Evolutionary conservation across 2,329 filamentous ascomycete genomes (phyloP).

Genomic region (Exophiala phaeomuriformis): DNA sequence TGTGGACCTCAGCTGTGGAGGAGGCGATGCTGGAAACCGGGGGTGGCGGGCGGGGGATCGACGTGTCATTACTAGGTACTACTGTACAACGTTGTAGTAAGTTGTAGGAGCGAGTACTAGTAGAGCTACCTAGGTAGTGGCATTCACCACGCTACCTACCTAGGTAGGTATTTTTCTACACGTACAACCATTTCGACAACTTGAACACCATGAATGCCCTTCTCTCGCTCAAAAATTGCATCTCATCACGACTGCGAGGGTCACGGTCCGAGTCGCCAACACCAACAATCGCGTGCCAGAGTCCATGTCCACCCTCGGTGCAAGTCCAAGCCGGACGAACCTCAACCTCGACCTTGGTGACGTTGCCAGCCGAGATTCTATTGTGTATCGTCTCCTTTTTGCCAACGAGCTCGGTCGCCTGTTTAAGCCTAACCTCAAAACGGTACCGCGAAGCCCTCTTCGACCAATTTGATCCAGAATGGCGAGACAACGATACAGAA

Average conservation of each 20-base stretch:
- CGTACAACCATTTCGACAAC: neutral
- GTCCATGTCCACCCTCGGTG: neutral
- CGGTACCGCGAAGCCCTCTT: constrained; percentile 4
- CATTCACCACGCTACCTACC: too few relatives aligned
- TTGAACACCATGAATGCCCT: neutral
- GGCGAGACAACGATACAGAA: constrained; percentile 1
- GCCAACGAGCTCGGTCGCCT: constrained; percentile 7
- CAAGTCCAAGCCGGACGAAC: neutral
- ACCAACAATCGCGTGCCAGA: neutral
- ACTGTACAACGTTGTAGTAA: too few relatives aligned
- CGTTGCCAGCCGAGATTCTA: constrained; percentile 2
- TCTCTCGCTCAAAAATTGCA: constrained; percentile 4
- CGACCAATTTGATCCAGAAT: neutral
- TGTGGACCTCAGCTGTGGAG: too few relatives aligned
- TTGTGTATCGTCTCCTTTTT: constrained; percentile 11
- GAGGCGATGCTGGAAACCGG: too few relatives aligned
- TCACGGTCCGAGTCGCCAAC: neutral
- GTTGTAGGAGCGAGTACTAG: too few relatives aligned
- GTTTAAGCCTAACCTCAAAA: constrained; percentile 6
- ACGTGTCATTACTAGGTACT: too few relatives aligned
- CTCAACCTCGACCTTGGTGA: constrained; percentile 6
- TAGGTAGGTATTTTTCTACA: neutral
- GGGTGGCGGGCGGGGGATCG: too few relatives aligned
- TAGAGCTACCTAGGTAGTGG: too few relatives aligned
- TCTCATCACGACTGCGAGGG: constrained; percentile 3